Percentiles rank a stretch among this genome's conserved stretches.
phyloP scores from a whole-genome alignment of 805 yeast species.

The Metschnikowia cubensis region DNA sequence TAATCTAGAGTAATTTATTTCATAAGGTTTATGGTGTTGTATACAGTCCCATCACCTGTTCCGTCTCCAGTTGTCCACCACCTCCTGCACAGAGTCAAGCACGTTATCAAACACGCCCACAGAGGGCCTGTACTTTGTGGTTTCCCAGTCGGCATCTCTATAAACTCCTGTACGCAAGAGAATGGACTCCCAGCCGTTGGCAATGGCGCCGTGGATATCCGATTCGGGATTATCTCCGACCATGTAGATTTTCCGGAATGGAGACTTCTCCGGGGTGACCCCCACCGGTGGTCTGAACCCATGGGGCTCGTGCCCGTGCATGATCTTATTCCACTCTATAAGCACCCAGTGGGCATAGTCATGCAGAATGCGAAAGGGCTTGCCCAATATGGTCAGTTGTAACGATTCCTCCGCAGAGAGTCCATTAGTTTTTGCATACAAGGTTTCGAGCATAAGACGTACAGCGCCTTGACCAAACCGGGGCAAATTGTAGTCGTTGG shows the following conservation, averaged over 20 bases:
- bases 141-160: conserved; percentile 49
- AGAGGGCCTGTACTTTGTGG: conserved; percentile 40
- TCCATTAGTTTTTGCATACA: conserved; percentile 54
- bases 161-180: conserved; percentile 88
- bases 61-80: conserved; percentile 5
- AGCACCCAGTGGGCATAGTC: conserved; percentile 77
- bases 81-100: conserved; percentile 38
- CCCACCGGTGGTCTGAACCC: conserved; percentile 42
- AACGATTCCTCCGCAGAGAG: conserved; percentile 35
- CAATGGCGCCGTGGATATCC: conserved; percentile 86
- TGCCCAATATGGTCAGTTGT: conserved; percentile 64
- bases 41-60: neutral
- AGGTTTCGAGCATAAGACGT: conserved; percentile 54
- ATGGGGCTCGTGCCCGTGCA: conserved; percentile 21
- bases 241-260: conserved; percentile 72
- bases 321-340: conserved; percentile 47
- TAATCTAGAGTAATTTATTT: too few relatives aligned
- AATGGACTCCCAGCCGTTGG: conserved; percentile 84
- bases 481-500: conserved; percentile 72
- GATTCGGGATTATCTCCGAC: conserved; percentile 96
- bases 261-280: conserved; percentile 27
- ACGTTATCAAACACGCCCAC: conserved; percentile 50
- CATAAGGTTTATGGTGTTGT: neutral
- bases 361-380: conserved; percentile 75
- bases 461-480: conserved; percentile 93